These are phyloP conservation scores for Hyaloperonospora arabidopsidis DNA, from an alignment of 352 stramenopile genomes.

Conservation along the genomic window DNA sequence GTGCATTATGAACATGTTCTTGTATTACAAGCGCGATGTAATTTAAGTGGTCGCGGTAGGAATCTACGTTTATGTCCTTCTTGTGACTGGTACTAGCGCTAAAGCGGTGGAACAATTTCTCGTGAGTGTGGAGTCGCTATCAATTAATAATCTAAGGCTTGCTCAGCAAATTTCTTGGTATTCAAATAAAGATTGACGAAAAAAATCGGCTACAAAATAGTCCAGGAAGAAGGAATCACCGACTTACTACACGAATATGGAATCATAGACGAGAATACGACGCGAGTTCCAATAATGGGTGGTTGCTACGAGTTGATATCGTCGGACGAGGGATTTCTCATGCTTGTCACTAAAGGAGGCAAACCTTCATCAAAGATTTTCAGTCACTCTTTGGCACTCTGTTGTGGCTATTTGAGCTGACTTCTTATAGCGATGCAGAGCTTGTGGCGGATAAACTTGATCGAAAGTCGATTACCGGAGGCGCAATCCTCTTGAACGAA, in stretches of 20 bases:
- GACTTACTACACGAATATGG: background rate
- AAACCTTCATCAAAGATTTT: background rate
- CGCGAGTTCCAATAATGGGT: too few relatives aligned
- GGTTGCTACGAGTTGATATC: background rate
- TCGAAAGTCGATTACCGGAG: background rate
- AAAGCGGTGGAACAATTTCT: too few relatives aligned
- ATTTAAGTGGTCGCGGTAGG: slow-evolving; percentile 9
- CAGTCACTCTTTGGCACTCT: background rate
- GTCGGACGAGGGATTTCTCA: background rate
- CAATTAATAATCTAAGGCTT: slow-evolving; percentile 23
- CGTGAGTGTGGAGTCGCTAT: background rate
- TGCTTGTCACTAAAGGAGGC: background rate
- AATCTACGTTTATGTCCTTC: slow-evolving; percentile 25
- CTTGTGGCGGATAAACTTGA: background rate
- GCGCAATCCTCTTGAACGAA: background rate
- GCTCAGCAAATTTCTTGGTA: slow-evolving; percentile 23
- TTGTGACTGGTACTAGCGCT: slow-evolving; percentile 15
- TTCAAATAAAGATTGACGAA: slow-evolving; percentile 10
- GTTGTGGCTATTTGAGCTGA: background rate
- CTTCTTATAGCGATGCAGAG: background rate
- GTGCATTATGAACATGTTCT: background rate
- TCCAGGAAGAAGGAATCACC: slow-evolving; percentile 9
- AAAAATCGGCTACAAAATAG: slow-evolving; percentile 1
- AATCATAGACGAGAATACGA: background rate
- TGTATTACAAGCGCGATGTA: slow-evolving; percentile 3